Evolutionary conservation across 257 asterid species (phyloP).

Genomic region (Apocynum venetum): DNA sequence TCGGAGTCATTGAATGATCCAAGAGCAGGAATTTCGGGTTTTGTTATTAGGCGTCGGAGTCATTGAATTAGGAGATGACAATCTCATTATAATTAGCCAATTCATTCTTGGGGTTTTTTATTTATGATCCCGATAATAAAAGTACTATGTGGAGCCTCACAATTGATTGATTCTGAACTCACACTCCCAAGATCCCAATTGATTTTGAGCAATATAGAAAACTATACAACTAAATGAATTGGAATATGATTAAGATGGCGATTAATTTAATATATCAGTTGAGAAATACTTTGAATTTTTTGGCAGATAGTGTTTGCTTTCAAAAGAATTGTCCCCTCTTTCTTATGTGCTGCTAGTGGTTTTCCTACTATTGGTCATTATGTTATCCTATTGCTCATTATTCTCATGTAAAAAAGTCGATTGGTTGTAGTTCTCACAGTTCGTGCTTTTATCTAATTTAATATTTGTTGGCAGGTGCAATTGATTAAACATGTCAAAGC

Average conservation of each 20-base stretch:
- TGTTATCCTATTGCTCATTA: not conserved
- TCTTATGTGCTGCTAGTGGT: not conserved
- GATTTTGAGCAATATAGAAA: not conserved
- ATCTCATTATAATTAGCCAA: not conserved
- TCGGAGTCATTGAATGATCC: too few relatives aligned
- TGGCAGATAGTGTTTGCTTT: not conserved
- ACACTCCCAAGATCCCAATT: not conserved
- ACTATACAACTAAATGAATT: not conserved
- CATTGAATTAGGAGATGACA: not conserved
- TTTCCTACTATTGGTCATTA: not conserved
- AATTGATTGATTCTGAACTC: not conserved
- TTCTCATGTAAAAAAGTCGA: not conserved
- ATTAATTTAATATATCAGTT: not conserved
- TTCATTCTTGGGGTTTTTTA: not conserved
- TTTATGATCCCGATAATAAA: not conserved
- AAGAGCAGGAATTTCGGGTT: not conserved
- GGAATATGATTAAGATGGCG: not conserved
- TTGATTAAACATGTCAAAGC: constrained; percentile 32
- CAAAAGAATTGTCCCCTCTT: too few relatives aligned
- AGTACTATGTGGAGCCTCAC: not conserved
- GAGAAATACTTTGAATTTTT: too few relatives aligned
- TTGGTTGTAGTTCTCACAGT: not conserved
- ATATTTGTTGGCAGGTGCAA: constrained; percentile 31
- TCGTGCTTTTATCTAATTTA: constrained; percentile 8
- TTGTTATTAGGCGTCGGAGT: not conserved